phyloP scores from a whole-genome alignment of 805 yeast species.

The Cyberlindnera veronae region DNA sequence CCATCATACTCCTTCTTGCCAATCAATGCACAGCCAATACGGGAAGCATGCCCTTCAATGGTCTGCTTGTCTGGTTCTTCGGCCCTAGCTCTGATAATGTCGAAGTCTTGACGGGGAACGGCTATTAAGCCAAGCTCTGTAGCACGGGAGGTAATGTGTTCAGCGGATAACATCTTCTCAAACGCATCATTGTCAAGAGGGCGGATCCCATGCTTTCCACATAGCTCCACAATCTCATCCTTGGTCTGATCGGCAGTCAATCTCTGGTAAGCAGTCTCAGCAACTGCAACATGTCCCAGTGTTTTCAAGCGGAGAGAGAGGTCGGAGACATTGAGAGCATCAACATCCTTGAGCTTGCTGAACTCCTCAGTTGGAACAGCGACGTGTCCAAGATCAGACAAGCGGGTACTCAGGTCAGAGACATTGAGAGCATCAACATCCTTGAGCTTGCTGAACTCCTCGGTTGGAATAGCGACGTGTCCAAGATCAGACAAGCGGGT shows the following conservation, averaged over 20 bases:
- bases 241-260: conserved; percentile 8
- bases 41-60: conserved; percentile 16
- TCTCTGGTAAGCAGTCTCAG: not conserved
- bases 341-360: conserved; percentile 1
- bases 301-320: not conserved
- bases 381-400: not conserved
- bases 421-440: conserved; percentile 4
- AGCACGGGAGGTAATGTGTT: conserved; percentile 8
- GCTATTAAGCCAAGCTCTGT: conserved; percentile 9
- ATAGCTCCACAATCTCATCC: conserved; percentile 5
- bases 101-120: conserved; percentile 24
- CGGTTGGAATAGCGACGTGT: conserved; percentile 17
- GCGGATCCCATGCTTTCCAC: conserved; percentile 9
- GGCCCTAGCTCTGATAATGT: conserved; percentile 18
- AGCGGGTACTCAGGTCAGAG: not conserved
- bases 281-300: not conserved
- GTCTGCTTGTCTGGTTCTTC: conserved; percentile 25
- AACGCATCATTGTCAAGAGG: conserved; percentile 8
- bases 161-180: conserved; percentile 13
- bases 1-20: conserved; percentile 25
- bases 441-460: conserved; percentile 5
- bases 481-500: conserved; percentile 16
- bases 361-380: not conserved
- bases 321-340: conserved; percentile 1
- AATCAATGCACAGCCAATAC: conserved; percentile 23